A percentile compares a stretch with the other conserved stretches of the same genome.
phyloP scores from a whole-genome alignment of 768 basidiomycete genomes.

The Hypsizygus marmoreus region DNA sequence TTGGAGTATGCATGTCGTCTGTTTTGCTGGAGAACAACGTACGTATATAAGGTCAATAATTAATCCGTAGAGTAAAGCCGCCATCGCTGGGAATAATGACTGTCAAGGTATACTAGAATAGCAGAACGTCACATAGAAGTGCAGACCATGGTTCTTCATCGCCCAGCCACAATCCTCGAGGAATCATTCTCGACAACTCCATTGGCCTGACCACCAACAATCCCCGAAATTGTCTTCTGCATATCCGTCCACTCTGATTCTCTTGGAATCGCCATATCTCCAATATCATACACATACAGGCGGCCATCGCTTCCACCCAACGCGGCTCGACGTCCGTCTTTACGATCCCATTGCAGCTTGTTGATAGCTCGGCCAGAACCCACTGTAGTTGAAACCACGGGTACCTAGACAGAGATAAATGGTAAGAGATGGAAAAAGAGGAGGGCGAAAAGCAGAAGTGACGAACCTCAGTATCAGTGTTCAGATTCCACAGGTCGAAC shows the following conservation, averaged over 20 bases:
- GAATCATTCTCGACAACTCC: conserved; percentile 31
- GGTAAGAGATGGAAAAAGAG: conserved; percentile 5
- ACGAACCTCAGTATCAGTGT: conserved; percentile 92
- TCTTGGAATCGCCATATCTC: conserved; percentile 84
- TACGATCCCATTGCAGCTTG: conserved; percentile 93
- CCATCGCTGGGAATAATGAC: too few species aligned
- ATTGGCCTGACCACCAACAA: conserved; percentile 57
- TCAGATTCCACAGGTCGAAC: conserved; percentile 98
- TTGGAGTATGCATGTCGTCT: too few species aligned
- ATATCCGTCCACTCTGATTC: conserved; percentile 94
- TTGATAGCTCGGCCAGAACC: conserved; percentile 86
- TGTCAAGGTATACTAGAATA: too few species aligned
- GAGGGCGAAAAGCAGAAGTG: neutral
- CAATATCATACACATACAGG: conserved; percentile 93
- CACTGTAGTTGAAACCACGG: conserved; percentile 83
- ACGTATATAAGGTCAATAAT: too few species aligned
- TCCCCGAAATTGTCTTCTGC: conserved; percentile 81
- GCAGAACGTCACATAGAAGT: too few species aligned
- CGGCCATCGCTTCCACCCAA: conserved; percentile 91
- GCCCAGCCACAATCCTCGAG: conserved; percentile 11
- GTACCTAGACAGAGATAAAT: conserved; percentile 69
- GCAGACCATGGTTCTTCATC: conserved; percentile 15
- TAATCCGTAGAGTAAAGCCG: too few species aligned
- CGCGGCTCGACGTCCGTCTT: conserved; percentile 88
- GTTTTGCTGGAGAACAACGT: too few species aligned